These are phyloP conservation scores for Singerocomus inundabilis DNA, from an alignment of 1,284 basidiomycete genomes.

Conservation along the genomic window DNA sequence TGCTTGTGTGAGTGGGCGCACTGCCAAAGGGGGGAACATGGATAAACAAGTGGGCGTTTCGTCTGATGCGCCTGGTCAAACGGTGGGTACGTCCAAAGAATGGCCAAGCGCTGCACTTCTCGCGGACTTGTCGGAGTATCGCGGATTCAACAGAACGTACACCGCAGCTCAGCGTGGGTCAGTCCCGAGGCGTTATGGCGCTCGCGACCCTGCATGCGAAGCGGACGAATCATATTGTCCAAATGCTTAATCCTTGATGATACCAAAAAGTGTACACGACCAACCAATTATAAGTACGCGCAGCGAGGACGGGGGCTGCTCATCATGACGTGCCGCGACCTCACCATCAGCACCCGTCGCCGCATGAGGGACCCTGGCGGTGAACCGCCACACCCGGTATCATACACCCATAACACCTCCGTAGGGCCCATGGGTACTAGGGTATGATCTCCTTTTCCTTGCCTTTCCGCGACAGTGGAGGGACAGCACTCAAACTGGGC, in stretches of 20 bases:
- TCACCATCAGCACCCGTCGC: constrained; percentile 9
- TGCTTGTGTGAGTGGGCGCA: background rate
- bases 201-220: constrained; percentile 8
- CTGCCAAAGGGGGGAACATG: background rate
- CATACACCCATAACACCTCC: background rate
- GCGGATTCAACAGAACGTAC: background rate
- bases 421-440: constrained; percentile 4
- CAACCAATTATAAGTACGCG: constrained; percentile 8
- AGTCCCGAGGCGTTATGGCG: too few species aligned
- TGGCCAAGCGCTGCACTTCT: background rate
- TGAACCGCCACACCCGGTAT: constrained; percentile 1
- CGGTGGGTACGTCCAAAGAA: constrained; percentile 1
- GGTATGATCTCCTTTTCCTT: constrained; percentile 46
- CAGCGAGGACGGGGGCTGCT: constrained; percentile 4
- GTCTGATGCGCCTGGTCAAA: background rate
- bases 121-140: constrained; percentile 16
- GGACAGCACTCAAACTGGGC: constrained; percentile 45
- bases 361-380: background rate
- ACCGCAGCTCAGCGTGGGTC: too few species aligned
- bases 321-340: constrained; percentile 5
- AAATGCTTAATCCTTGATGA: constrained; percentile 15
- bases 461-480: constrained; percentile 42
- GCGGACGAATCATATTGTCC: constrained; percentile 18
- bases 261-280: constrained; percentile 20
- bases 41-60: background rate